Evolutionary conservation across 2,329 filamentous ascomycete genomes (phyloP).

Genomic region (Lasiodiplodia sp.): DNA sequence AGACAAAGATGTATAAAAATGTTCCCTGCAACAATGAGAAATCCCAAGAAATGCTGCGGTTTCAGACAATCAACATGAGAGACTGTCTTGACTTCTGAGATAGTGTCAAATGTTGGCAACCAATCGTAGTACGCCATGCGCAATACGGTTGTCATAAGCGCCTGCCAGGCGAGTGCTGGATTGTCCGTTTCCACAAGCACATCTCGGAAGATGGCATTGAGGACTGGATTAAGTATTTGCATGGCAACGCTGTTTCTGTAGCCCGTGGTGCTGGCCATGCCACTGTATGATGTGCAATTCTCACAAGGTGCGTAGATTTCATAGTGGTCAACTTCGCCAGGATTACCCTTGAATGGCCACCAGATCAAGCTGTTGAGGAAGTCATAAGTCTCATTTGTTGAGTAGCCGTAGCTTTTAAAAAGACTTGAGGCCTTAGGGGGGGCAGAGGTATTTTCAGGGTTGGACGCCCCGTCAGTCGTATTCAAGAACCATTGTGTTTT

Average conservation of each 20-base stretch:
- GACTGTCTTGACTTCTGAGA: background rate
- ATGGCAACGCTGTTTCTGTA: background rate
- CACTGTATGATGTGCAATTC: background rate
- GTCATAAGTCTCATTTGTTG: constrained; percentile 5
- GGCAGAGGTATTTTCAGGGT: too few relatives aligned
- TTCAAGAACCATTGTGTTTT: constrained; percentile 4
- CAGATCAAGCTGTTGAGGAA: constrained; percentile 3
- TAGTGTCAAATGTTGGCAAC: constrained; percentile 1
- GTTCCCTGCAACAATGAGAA: background rate
- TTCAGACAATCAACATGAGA: background rate
- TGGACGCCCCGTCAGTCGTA: background rate
- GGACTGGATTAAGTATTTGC: background rate
- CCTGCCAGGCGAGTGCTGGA: constrained; percentile 5
- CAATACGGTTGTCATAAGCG: background rate
- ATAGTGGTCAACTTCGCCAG: background rate
- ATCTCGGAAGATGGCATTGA: constrained; percentile 11
- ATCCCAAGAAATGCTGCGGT: background rate
- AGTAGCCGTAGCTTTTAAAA: background rate
- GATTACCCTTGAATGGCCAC: background rate
- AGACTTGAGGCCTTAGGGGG: background rate
- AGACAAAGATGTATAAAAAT: background rate
- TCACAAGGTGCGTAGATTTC: background rate
- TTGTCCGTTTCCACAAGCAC: constrained; percentile 1
- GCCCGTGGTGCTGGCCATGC: background rate
- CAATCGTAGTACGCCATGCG: constrained; percentile 16